Evolutionary conservation across 192 early-diverging fungal species (phyloP).

Genomic region (Gonapodya sp.): DNA sequence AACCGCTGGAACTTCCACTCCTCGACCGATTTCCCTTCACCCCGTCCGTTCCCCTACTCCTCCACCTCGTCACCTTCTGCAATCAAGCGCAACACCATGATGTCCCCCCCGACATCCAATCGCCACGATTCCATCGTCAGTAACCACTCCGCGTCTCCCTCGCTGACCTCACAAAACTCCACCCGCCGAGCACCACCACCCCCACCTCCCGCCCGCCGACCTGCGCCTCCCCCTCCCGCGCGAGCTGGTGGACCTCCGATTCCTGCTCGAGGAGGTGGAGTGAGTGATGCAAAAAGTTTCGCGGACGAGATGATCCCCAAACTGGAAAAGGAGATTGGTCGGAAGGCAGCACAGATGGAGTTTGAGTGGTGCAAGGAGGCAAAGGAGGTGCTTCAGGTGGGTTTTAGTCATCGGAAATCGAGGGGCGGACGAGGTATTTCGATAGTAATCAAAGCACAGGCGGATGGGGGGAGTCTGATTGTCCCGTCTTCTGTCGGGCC

Average conservation of each 20-base stretch:
- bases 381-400: too few species aligned
- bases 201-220: constrained; percentile 6
- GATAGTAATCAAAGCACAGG: too few species aligned
- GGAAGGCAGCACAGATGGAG: too few species aligned
- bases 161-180: neutral
- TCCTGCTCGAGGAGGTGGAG: neutral
- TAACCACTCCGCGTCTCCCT: too few species aligned
- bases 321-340: too few species aligned
- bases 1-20: constrained; percentile 32
- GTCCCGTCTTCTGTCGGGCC: too few species aligned
- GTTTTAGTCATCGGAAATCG: too few species aligned
- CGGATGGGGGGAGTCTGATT: too few species aligned
- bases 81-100: neutral
- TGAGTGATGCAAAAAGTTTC: too few species aligned
- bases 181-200: constrained; percentile 10
- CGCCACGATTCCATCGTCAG: neutral
- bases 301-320: too few species aligned
- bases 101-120: neutral
- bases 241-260: neutral
- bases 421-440: too few species aligned
- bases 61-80: constrained; percentile 10
- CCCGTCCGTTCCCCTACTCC: constrained; percentile 26
- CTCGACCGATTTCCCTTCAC: constrained; percentile 34
- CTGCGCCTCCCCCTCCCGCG: constrained; percentile 23
- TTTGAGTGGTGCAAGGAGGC: too few species aligned